Conservation (phyloP, 257 asterid species). For the Penstemon barbatus region DNA sequence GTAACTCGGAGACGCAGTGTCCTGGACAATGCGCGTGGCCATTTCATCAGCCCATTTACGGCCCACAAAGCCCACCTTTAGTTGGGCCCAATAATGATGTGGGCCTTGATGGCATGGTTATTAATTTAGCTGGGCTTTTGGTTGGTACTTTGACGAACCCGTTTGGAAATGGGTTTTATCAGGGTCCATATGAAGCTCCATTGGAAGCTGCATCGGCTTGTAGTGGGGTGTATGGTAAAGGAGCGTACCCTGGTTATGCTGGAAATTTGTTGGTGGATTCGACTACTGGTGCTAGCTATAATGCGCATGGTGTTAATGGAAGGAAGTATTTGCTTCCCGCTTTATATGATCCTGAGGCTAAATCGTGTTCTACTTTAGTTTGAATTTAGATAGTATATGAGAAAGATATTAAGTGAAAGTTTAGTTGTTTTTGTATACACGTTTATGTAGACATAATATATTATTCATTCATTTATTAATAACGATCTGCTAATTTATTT, state of each 20-base stretch:
- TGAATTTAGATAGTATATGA: background rate
- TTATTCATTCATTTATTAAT: too few species aligned
- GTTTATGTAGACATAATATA: too few species aligned
- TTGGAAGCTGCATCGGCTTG: conserved; percentile 60
- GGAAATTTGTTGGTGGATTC: conserved; percentile 47
- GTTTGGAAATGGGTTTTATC: conserved; percentile 50
- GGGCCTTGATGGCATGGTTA: conserved; percentile 52
- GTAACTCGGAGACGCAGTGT: conserved; percentile 46
- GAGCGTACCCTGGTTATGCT: conserved; percentile 58
- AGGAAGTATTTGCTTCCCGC: conserved; percentile 50
- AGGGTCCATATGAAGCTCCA: conserved; percentile 48
- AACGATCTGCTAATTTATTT: too few species aligned
- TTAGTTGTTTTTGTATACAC: too few species aligned
- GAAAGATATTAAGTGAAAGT: too few species aligned
- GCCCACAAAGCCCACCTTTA: conserved; percentile 50
- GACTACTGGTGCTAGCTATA: conserved; percentile 53
- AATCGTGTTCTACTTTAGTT: conserved; percentile 44
- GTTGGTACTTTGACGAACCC: conserved; percentile 54
- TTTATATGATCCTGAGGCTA: conserved; percentile 41
- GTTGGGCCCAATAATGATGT: conserved; percentile 56
- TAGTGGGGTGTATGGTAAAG: conserved; percentile 47
- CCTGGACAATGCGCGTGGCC: conserved; percentile 56
- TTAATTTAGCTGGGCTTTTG: conserved; percentile 44
- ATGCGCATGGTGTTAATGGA: conserved; percentile 47
- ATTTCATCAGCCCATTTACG: conserved; percentile 52